Percentiles rank a stretch among this genome's conserved stretches.
phyloP scores from a whole-genome alignment of 202 grass and related monocot species.

The Cymbopogon flexuosus region DNA sequence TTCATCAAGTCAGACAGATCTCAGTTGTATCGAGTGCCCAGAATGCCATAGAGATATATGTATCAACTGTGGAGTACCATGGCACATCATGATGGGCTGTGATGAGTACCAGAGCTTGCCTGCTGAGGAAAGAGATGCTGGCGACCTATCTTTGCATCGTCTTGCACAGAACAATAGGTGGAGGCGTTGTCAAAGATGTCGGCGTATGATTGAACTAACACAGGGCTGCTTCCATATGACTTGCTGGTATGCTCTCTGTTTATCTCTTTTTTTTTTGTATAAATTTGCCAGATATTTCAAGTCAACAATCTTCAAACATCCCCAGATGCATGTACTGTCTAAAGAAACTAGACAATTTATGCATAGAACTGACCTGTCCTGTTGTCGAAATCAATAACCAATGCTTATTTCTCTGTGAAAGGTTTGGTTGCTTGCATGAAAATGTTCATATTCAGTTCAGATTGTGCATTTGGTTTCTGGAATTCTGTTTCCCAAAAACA shows the following conservation, averaged over 20 bases:
- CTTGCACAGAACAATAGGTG: conserved; percentile 59
- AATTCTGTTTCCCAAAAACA: not conserved
- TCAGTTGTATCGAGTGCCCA: conserved; percentile 62
- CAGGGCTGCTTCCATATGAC: conserved; percentile 74
- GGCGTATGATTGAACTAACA: conserved; percentile 66
- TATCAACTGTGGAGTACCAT: conserved; percentile 74
- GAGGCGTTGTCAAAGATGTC: conserved; percentile 72
- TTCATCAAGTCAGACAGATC: conserved; percentile 59
- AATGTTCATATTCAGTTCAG: not conserved
- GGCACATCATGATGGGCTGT: conserved; percentile 82
- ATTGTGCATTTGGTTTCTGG: not conserved
- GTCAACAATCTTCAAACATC: not conserved
- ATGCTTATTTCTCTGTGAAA: not conserved
- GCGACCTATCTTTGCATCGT: conserved; percentile 52
- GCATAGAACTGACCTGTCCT: not conserved
- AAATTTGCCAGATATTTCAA: too few relatives aligned
- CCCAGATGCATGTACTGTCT: not conserved
- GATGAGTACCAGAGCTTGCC: conserved; percentile 78
- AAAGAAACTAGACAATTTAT: not conserved
- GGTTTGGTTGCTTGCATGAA: not conserved
- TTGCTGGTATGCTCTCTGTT: conserved; percentile 72
- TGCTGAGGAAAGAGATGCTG: conserved; percentile 51
- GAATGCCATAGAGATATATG: conserved; percentile 89
- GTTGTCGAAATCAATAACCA: not conserved
- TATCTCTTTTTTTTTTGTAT: not conserved